Percentiles rank a stretch among this genome's conserved stretches.
Evolutionary conservation across 139 green algal genomes (phyloP).

Genomic region (Mesotaenium endlicherianum): DNA sequence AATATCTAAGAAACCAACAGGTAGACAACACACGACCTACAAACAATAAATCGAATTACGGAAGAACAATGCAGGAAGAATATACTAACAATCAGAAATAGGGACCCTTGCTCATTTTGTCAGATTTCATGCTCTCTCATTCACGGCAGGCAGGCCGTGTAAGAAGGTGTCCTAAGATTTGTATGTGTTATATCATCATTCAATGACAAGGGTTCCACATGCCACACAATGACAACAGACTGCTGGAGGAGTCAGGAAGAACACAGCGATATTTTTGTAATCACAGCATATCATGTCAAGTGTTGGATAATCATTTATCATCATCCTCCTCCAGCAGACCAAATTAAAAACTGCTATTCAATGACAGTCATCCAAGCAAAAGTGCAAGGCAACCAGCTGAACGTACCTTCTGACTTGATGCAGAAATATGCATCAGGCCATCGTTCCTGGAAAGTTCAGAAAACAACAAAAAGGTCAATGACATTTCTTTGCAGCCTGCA

Average conservation of each 20-base stretch:
- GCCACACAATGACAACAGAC: background rate
- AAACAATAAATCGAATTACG: background rate
- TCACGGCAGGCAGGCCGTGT: background rate
- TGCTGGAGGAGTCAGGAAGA: conserved; percentile 13
- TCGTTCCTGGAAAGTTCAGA: too few species aligned
- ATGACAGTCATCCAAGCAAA: too few species aligned
- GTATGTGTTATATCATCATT: background rate
- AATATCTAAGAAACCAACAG: background rate
- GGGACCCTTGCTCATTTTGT: background rate
- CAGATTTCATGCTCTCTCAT: background rate
- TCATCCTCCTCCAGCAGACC: background rate
- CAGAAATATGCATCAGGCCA: too few species aligned
- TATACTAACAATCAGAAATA: background rate
- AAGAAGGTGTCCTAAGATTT: conserved; percentile 7
- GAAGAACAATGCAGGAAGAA: background rate
- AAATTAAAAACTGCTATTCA: background rate
- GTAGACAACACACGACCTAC: background rate
- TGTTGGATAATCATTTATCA: background rate
- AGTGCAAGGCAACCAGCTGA: too few species aligned
- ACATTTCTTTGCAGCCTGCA: too few species aligned
- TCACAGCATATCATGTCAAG: conserved; percentile 8
- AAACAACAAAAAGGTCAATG: too few species aligned
- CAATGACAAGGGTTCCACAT: background rate
- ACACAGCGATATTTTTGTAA: conserved; percentile 13
- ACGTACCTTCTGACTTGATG: too few species aligned